Evolutionary conservation across 2,329 filamentous ascomycete genomes (phyloP), one percentile per base, ranked within the genome.

Genomic region (Talaromyces amestolkiae): DNA sequence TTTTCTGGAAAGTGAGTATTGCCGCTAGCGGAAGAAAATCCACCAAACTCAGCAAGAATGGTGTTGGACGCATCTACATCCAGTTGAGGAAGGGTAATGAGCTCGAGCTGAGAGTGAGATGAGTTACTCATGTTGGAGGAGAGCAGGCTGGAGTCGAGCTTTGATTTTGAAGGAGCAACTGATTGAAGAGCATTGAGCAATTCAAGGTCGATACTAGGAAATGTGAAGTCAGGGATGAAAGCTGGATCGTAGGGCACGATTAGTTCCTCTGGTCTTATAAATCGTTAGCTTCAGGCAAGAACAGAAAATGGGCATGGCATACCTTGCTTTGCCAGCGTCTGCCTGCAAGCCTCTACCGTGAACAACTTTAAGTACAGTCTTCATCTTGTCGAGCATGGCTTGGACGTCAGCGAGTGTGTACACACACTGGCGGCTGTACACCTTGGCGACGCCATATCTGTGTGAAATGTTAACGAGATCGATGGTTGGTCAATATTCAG

Each of bases 391-490:
- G 70, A 92, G 89, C 43, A 91, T 88, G 70, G 86, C 88, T 76
- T 93, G 89, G 2, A 89, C 88, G 73, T 98, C 95, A 3, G 86
- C 84, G 56, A 97, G 87, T 27, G 97, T 87, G 75, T 97, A 99
- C 43, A 85, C 84, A 72, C 91, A 96, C 78, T 99, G 93, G 75
- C 97, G 91, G 31, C 87, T 84, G 76, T 92, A 97, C 19, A 98
- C 93, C 58, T 91, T 87, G 3, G 92, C 90, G 17, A 97, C 87
- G 5, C 93, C 93, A 74, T 90, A 93, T 33, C 85, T 87, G 67
- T 27, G 24, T 45, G 17, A 41, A 39, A 19, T 31, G 17, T 45
- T 8, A 22, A 65, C 58, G 19, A 62, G 35, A 9, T n/a, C 1
- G 11, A 37, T 10, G n/a, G 4, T 24, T 15, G 9, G 22, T 24